Percentiles rank a stretch among this genome's conserved stretches.
phyloP scores from a whole-genome alignment of 2,329 filamentous ascomycete species.

The Alternaria brassicicola region DNA sequence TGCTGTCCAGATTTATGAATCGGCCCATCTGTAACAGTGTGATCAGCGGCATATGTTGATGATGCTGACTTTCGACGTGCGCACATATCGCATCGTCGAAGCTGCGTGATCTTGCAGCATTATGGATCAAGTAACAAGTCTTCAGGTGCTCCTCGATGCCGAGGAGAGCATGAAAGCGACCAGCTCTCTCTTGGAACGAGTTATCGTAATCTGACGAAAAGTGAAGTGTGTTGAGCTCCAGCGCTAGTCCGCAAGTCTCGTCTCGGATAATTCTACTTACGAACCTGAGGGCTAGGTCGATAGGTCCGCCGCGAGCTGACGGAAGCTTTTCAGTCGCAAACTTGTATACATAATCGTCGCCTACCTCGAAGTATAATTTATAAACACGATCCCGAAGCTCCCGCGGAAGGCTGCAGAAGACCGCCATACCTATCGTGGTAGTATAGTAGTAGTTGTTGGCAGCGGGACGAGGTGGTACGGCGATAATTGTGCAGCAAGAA shows the following conservation, averaged over 20 bases:
- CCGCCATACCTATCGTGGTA: not conserved
- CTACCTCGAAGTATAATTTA: constrained; percentile 7
- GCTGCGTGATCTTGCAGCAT: not conserved
- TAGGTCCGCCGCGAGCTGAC: not conserved
- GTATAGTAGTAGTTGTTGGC: not conserved
- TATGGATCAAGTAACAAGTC: rapidly evolving
- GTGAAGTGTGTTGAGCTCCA: not conserved
- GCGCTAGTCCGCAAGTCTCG: not conserved
- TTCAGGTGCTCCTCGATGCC: not conserved
- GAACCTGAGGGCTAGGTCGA: not conserved
- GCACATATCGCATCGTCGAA: not conserved
- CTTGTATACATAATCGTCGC: constrained; percentile 12
- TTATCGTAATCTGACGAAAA: not conserved
- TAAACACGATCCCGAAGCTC: constrained; percentile 20
- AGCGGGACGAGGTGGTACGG: not conserved
- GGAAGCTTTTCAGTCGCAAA: not conserved
- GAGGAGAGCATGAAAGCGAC: not conserved
- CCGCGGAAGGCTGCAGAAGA: constrained; percentile 2
- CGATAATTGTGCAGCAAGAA: not conserved
- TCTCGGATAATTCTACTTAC: not conserved
- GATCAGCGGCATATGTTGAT: not conserved
- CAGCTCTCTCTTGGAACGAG: not conserved
- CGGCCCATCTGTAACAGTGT: not conserved
- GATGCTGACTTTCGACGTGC: not conserved
- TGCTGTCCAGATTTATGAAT: not conserved